Conservation (phyloP, 768 basidiomycete species). For the Kwoniella dendrophila region DNA sequence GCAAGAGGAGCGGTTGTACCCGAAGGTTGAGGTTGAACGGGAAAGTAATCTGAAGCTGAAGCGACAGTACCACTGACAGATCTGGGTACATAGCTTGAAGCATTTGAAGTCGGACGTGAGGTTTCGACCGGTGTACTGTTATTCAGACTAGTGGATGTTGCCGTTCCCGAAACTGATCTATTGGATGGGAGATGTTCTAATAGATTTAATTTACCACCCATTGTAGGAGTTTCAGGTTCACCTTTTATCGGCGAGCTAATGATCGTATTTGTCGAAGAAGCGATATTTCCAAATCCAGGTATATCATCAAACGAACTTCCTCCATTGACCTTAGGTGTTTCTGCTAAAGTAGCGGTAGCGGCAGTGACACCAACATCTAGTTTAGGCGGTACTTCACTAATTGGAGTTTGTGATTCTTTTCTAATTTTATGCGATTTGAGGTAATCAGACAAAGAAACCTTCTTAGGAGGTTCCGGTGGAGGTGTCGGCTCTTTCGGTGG, state of each 20-base stretch:
- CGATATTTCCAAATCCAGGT: slow-evolving; percentile 21
- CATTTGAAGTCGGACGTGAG: slow-evolving; percentile 12
- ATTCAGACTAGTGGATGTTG: neutral
- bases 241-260: slow-evolving; percentile 14
- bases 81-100: slow-evolving; percentile 24
- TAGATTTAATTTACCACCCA: slow-evolving; percentile 20
- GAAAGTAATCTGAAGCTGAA: slow-evolving; percentile 29
- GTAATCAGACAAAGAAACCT: slow-evolving; percentile 44
- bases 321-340: neutral
- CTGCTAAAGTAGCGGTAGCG: neutral
- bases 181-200: slow-evolving; percentile 28
- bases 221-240: slow-evolving; percentile 19
- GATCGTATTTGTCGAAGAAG: neutral
- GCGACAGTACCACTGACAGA: slow-evolving; percentile 6
- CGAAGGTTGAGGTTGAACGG: slow-evolving; percentile 15
- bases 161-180: neutral
- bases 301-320: slow-evolving; percentile 12
- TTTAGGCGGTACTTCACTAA: slow-evolving; percentile 2
- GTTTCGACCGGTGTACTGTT: slow-evolving; percentile 1
- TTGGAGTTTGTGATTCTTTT: slow-evolving; percentile 29
- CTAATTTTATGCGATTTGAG: slow-evolving; percentile 38
- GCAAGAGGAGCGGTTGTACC: neutral
- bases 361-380: neutral
- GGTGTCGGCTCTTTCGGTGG: slow-evolving; percentile 30
- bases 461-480: slow-evolving; percentile 39